These are phyloP conservation scores for Barnettozyma populi DNA, from an alignment of 805 yeast species.

Conservation along the genomic window DNA sequence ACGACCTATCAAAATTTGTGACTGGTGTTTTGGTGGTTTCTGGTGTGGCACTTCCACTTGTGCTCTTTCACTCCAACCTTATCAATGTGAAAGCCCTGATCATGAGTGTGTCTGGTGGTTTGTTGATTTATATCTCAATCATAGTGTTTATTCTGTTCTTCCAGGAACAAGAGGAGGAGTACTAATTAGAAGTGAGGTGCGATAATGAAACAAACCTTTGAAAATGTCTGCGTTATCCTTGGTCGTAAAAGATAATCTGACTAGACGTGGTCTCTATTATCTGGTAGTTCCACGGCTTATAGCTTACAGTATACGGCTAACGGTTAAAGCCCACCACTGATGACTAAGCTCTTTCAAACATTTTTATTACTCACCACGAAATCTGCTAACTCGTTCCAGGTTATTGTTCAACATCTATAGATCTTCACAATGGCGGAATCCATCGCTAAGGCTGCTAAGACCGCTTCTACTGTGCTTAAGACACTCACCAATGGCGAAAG, in stretches of 20 bases:
- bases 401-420: no score
- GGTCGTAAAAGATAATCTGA: neutral
- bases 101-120: slow-evolving; percentile 82
- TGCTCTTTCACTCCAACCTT: slow-evolving; percentile 69
- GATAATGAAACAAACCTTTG: neutral
- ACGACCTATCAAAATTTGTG: slow-evolving; percentile 73
- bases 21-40: slow-evolving; percentile 74
- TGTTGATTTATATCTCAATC: slow-evolving; percentile 75
- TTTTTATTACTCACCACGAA: neutral
- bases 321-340: neutral
- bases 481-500: slow-evolving; percentile 71
- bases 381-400: no score
- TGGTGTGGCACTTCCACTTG: slow-evolving; percentile 70
- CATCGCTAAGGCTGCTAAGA: slow-evolving; percentile 75
- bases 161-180: slow-evolving; percentile 38
- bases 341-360: neutral
- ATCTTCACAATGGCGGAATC: slow-evolving; percentile 55
- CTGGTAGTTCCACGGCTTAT: no score
- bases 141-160: slow-evolving; percentile 79
- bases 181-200: slow-evolving; percentile 13
- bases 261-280: neutral
- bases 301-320: no score
- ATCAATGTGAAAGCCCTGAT: slow-evolving; percentile 65
- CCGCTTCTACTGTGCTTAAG: slow-evolving; percentile 80
- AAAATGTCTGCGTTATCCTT: no score